Percentiles rank a stretch among this genome's conserved stretches.
These are phyloP conservation scores for Dioscorea alata DNA, from an alignment of 106 monocot species.

Conservation along the genomic window DNA sequence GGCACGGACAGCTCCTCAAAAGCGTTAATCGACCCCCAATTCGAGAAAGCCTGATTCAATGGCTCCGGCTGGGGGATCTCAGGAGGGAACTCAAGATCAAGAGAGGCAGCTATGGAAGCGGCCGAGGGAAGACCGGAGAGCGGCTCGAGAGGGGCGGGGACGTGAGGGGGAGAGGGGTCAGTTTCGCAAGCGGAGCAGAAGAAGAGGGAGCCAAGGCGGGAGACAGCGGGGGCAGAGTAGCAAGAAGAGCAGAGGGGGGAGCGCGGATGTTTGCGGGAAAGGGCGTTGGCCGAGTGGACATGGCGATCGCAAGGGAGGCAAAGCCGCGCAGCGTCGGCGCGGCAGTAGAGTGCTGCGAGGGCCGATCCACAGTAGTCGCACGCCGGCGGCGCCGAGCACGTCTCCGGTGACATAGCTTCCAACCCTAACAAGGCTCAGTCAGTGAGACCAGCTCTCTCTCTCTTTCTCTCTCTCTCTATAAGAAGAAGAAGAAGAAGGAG, in stretches of 20 bases:
- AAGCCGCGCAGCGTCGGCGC: conserved; percentile 1
- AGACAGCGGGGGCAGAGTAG: conserved; percentile 34
- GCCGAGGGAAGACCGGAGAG: conserved; percentile 73
- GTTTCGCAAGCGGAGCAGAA: conserved; percentile 70
- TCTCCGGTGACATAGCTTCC: background rate
- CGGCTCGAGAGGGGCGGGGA: conserved; percentile 23
- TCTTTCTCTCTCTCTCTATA: too few relatives aligned
- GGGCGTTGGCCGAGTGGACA: conserved; percentile 5
- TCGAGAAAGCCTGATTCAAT: background rate
- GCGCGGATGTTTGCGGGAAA: conserved; percentile 47
- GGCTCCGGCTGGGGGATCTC: conserved; percentile 18
- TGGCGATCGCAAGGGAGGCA: conserved; percentile 9
- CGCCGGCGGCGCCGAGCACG: background rate
- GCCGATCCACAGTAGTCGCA: conserved; percentile 9
- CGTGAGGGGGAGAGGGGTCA: conserved; percentile 13
- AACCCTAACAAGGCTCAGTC: background rate
- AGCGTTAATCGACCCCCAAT: background rate
- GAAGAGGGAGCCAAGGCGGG: conserved; percentile 16
- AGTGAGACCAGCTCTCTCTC: too few relatives aligned
- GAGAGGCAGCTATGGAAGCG: conserved; percentile 42
- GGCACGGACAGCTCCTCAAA: background rate
- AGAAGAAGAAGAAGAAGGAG: too few relatives aligned
- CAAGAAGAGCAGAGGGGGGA: conserved; percentile 60
- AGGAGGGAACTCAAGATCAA: conserved; percentile 46
- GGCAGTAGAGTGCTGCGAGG: conserved; percentile 2